phyloP scores from a whole-genome alignment of 768 basidiomycete species.

The Phylloporus sp. region DNA sequence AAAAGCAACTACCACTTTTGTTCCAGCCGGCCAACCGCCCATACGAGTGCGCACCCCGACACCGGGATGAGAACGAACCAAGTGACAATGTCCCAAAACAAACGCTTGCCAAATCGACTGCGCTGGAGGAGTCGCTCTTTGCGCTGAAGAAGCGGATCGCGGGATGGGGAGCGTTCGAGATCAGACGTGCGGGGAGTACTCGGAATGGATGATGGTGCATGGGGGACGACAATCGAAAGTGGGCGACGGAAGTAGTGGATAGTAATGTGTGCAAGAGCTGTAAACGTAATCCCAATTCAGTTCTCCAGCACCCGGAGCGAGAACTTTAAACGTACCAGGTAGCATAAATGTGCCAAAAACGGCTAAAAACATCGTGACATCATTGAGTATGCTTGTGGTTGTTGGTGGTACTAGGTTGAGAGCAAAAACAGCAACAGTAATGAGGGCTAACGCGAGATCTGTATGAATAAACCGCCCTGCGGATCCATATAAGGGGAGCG shows the following conservation, averaged over 20 bases:
- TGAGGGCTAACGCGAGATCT: slow-evolving; percentile 44
- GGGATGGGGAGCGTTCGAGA: slow-evolving; percentile 27
- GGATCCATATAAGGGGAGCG: slow-evolving; percentile 45
- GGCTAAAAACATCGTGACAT: slow-evolving; percentile 47
- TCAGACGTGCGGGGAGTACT: slow-evolving; percentile 18
- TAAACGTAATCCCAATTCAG: neutral
- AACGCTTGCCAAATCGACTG: slow-evolving; percentile 61
- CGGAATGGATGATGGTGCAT: slow-evolving; percentile 29
- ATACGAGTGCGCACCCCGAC: slow-evolving; percentile 52
- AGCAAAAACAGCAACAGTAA: slow-evolving; percentile 38
- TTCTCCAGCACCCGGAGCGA: neutral
- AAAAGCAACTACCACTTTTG: slow-evolving; percentile 46
- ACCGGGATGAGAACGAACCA: slow-evolving; percentile 69
- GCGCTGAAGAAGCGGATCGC: slow-evolving; percentile 73
- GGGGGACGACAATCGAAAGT: slow-evolving; percentile 77
- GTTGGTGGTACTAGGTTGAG: slow-evolving; percentile 45
- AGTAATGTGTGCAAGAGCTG: slow-evolving; percentile 72
- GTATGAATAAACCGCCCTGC: slow-evolving; percentile 37
- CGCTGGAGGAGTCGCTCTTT: slow-evolving; percentile 86
- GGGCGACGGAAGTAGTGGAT: slow-evolving; percentile 85
- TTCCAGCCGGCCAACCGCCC: slow-evolving; percentile 52
- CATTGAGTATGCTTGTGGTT: slow-evolving; percentile 41
- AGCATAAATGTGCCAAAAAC: slow-evolving; percentile 58
- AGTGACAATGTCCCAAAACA: slow-evolving; percentile 82
- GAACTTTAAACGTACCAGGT: slow-evolving; percentile 42